Evolutionary conservation across 345 rosid genomes (phyloP).

Genomic region (Eucalyptus regnans): DNA sequence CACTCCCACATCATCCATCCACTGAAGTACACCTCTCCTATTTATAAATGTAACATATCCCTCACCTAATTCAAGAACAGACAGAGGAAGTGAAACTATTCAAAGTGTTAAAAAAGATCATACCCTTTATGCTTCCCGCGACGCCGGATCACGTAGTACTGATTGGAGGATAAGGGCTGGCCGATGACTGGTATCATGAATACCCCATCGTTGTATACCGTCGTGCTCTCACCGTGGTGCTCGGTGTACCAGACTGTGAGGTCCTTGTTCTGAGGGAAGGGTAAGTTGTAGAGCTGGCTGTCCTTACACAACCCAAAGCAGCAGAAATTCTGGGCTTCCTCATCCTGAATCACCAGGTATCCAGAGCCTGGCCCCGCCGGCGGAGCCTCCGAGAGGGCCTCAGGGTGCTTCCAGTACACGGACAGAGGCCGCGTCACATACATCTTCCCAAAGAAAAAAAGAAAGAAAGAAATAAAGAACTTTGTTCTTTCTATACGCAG

Average conservation of each 20-base stretch:
- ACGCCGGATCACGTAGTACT: neutral
- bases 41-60: neutral
- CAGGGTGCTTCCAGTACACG: conserved; percentile 16
- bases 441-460: neutral
- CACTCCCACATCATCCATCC: neutral
- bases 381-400: conserved; percentile 3
- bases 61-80: neutral
- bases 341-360: conserved; percentile 24
- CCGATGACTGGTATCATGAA: conserved; percentile 24
- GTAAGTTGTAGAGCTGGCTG: neutral
- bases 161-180: conserved; percentile 27
- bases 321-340: conserved; percentile 16
- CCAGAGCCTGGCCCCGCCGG: conserved; percentile 39
- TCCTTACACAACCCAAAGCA: conserved; percentile 17
- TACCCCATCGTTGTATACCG: neutral
- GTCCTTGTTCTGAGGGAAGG: conserved; percentile 42
- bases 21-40: neutral
- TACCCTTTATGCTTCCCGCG: conserved; percentile 14
- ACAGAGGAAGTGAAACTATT: neutral
- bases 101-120: neutral
- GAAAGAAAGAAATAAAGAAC: neutral
- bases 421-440: conserved; percentile 49
- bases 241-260: neutral
- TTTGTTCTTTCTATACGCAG: neutral
- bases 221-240: neutral